Evolutionary conservation across 2,329 filamentous ascomycete species (phyloP), one percentile per base, ranked within the genome.

Genomic region (Aureobasidium mangrovei): DNA sequence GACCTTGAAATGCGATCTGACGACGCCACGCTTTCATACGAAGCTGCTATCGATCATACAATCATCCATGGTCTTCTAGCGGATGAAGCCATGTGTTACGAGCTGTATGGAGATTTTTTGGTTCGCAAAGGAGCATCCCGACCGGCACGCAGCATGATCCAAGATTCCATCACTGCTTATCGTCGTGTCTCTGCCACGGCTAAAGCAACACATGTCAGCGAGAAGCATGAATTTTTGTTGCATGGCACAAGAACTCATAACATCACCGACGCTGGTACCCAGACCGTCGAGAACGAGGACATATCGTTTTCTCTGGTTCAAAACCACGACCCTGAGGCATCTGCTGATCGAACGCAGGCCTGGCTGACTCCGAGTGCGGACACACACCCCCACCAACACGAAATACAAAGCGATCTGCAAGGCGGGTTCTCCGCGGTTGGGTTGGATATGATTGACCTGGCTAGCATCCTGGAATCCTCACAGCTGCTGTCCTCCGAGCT

Each of bases 381-480:
- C 57, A 32, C 63, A 60, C 12, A 55, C 60, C 31, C 58, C 60
- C 29, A 58, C 70, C 32, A 67, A 72, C 3, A 74, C 73, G 32
- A 61, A 68, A 44, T 31, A 10, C 49, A 53, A 10, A 41, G 40
- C 28, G 55, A 55, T 43, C 42, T 78, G 24, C 79, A 78, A 2
- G 80, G 74, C 35, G 83, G 84, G 8, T 74, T 90, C 56, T 85
- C 85, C 39, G 83, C 85, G 29, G 70, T 73, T 1, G 75, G 74
- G 3, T 77, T 91, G 52, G 87, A 91, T 70, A 90, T 91, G 83
- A 83, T 91, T 64, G 87, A 91, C 67, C 69, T 91, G 58, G 84
- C 87, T 40, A 85, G 84, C 27, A 91, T 91, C 56, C 74, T 91
- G 10, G 83, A 87, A 61, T 88, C 84, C 2, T 89, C 85, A 7